Percentiles rank a stretch among this genome's conserved stretches.
Conservation (phyloP, 441 rosid species). For the Mallotus repandus region DNA sequence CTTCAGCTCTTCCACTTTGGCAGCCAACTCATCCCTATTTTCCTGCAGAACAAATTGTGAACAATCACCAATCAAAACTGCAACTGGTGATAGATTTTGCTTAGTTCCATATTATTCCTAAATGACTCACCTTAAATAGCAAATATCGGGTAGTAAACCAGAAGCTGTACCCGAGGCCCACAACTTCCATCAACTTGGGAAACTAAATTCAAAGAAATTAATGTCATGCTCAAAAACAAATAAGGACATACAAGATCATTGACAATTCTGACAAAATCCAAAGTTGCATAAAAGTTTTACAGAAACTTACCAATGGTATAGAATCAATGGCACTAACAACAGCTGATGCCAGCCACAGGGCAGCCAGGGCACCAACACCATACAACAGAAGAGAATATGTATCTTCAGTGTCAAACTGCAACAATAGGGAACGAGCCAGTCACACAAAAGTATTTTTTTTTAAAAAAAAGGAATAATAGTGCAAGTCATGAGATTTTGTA, state of each 20-base stretch:
- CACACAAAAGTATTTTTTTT: background rate
- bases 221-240: background rate
- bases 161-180: constrained; percentile 78
- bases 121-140: constrained; percentile 64
- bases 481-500: background rate
- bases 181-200: constrained; percentile 82
- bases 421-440: constrained; percentile 10
- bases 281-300: background rate
- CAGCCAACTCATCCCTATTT: constrained; percentile 65
- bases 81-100: background rate
- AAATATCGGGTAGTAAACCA: constrained; percentile 83
- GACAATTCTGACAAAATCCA: background rate
- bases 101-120: background rate
- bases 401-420: constrained; percentile 69
- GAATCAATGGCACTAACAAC: constrained; percentile 77
- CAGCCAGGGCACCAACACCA: constrained; percentile 61
- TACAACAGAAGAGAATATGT: constrained; percentile 46
- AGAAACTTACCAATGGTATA: constrained; percentile 67
- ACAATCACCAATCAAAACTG: background rate
- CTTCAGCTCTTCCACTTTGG: constrained; percentile 65
- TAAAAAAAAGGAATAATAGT: background rate
- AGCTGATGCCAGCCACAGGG: constrained; percentile 54
- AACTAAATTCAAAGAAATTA: constrained; percentile 38
- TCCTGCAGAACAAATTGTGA: constrained; percentile 39
- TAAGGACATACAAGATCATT: background rate